These are phyloP conservation scores for Penstemon barbatus DNA, from an alignment of 257 asterid species.

Conservation along the genomic window DNA sequence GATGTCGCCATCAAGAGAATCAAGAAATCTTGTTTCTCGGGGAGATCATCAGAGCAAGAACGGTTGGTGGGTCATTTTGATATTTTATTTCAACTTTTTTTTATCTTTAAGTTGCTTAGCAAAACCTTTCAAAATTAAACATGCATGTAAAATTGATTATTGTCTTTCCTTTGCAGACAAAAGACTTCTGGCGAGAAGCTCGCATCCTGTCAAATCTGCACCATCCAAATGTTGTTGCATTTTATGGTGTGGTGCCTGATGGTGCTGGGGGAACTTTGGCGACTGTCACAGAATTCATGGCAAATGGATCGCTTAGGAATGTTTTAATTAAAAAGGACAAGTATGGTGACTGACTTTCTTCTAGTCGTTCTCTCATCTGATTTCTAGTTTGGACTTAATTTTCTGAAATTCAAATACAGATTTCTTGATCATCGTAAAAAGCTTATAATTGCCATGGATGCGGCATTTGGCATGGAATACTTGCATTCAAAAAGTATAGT, in stretches of 20 bases:
- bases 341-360: slow-evolving; percentile 36
- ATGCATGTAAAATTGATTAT: slow-evolving; percentile 11
- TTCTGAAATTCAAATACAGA: slow-evolving; percentile 42
- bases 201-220: slow-evolving; percentile 67
- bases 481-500: slow-evolving; percentile 74
- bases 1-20: slow-evolving; percentile 82
- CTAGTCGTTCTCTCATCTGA: slow-evolving; percentile 16
- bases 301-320: slow-evolving; percentile 69
- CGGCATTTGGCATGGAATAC: slow-evolving; percentile 86
- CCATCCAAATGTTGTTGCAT: slow-evolving; percentile 81
- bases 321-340: slow-evolving; percentile 61
- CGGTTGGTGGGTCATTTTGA: slow-evolving; percentile 57
- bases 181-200: slow-evolving; percentile 86
- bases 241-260: slow-evolving; percentile 87
- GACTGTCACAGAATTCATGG: slow-evolving; percentile 75
- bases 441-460: slow-evolving; percentile 78
- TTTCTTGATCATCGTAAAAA: slow-evolving; percentile 55
- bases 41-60: slow-evolving; percentile 68
- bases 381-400: slow-evolving; percentile 27
- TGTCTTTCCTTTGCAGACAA: slow-evolving; percentile 39
- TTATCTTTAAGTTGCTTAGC: slow-evolving; percentile 1
- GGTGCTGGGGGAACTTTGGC: slow-evolving; percentile 80
- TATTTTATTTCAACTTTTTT: slow-evolving; percentile 16
- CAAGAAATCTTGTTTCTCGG: slow-evolving; percentile 62
- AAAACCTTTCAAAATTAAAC: slow-evolving; percentile 20